Percentiles rank a stretch among this genome's conserved stretches.
Conservation (phyloP, 2,329 filamentous ascomycete species). For the Monilinia aucupariae region DNA sequence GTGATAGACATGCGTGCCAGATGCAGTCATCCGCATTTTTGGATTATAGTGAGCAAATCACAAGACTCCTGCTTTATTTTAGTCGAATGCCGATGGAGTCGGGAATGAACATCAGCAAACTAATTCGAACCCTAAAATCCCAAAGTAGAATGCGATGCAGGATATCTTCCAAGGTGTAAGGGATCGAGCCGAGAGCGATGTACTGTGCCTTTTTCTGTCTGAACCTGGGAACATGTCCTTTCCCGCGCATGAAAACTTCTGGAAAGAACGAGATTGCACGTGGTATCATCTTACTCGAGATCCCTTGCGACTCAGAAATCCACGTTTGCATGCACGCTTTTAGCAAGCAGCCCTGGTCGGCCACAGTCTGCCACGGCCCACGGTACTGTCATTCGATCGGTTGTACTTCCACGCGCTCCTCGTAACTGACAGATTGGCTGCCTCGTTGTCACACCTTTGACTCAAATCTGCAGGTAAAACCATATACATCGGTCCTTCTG, state of each 20-base stretch:
- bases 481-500: slow-evolving; percentile 18
- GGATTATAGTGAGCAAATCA: slow-evolving; percentile 13
- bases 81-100: slow-evolving; percentile 8
- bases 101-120: slow-evolving; percentile 1
- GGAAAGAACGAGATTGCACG: background rate
- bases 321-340: background rate
- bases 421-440: slow-evolving; percentile 26
- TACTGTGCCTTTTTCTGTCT: slow-evolving; percentile 5
- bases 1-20: slow-evolving; percentile 17
- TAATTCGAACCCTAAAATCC: slow-evolving; percentile 1
- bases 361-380: slow-evolving; percentile 10
- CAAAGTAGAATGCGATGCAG: slow-evolving; percentile 10
- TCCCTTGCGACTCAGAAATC: background rate
- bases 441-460: slow-evolving; percentile 53
- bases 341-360: background rate
- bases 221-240: background rate
- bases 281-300: background rate
- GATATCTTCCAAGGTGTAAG: slow-evolving; percentile 2
- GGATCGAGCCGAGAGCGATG: background rate
- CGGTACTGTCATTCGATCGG: slow-evolving; percentile 14
- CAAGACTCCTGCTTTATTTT: slow-evolving; percentile 7
- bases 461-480: slow-evolving; percentile 39
- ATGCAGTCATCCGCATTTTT: slow-evolving; percentile 17
- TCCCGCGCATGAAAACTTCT: background rate
- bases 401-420: slow-evolving; percentile 14